phyloP scores from a whole-genome alignment of 2,329 filamentous ascomycete species.

The Trichoderma sp. region DNA sequence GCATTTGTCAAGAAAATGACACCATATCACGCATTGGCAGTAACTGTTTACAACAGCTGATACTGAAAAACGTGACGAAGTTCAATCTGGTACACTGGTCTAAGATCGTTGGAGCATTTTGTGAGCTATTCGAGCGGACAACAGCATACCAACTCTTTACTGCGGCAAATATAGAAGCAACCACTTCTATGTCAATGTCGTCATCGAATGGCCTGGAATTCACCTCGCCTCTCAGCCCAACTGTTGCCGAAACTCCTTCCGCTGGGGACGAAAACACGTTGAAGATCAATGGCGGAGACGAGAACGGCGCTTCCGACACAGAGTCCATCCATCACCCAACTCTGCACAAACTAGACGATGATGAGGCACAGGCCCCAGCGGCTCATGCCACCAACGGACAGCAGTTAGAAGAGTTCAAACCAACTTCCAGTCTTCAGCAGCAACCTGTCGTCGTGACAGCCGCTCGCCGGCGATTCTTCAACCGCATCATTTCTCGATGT shows the following conservation, averaged over 20 bases:
- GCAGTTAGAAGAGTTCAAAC: conserved; percentile 83
- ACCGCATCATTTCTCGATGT: conserved; percentile 98
- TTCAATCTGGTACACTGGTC: conserved; percentile 87
- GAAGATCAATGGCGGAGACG: conserved; percentile 59
- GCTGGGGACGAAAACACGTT: conserved; percentile 56
- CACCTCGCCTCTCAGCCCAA: conserved; percentile 46
- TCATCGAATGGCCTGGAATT: conserved; percentile 54
- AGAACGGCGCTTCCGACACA: conserved; percentile 39
- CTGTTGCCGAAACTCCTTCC: conserved; percentile 40
- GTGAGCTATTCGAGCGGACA: conserved; percentile 90
- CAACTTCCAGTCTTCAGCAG: conserved; percentile 73
- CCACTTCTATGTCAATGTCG: conserved; percentile 53
- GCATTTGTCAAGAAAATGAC: conserved; percentile 98
- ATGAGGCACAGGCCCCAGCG: conserved; percentile 39
- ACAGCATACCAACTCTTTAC: conserved; percentile 96
- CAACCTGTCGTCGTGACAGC: conserved; percentile 91
- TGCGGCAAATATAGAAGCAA: conserved; percentile 63
- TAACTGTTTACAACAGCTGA: conserved; percentile 95
- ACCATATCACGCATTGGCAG: conserved; percentile 97
- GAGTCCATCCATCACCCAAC: conserved; percentile 38
- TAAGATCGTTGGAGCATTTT: conserved; percentile 93
- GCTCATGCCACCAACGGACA: conserved; percentile 36
- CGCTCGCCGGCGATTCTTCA: conserved; percentile 92
- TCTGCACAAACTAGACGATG: conserved; percentile 37
- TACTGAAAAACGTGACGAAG: conserved; percentile 93